phyloP scores from a whole-genome alignment of 176 grass and related monocot species.

The Eremochloa ophiuroides region DNA sequence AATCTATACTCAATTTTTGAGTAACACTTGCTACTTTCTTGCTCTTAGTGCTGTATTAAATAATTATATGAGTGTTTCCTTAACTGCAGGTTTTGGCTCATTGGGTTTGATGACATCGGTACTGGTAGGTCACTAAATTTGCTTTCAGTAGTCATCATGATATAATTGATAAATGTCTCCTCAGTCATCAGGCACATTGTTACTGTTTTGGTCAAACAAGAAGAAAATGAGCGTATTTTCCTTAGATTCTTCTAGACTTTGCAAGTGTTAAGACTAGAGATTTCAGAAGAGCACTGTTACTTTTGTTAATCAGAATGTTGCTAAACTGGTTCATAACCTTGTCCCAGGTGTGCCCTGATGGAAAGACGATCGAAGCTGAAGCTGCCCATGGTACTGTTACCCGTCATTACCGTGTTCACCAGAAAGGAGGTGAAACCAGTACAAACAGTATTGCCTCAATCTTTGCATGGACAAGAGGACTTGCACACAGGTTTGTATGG shows the following conservation, averaged over 20 bases:
- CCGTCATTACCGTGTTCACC: conserved; percentile 56
- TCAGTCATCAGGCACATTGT: not conserved
- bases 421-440: conserved; percentile 66
- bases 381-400: conserved; percentile 65
- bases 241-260: not conserved
- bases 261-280: not conserved
- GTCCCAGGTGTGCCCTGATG: conserved; percentile 49
- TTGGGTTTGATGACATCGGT: conserved; percentile 29
- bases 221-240: not conserved
- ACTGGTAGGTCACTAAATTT: conserved; percentile 12
- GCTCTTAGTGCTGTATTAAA: not conserved
- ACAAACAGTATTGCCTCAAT: conserved; percentile 65
- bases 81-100: conserved; percentile 15
- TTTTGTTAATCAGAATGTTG: not conserved
- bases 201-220: not conserved
- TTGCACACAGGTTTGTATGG: conserved; percentile 53
- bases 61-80: not conserved
- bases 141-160: not conserved
- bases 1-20: not conserved
- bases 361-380: conserved; percentile 74
- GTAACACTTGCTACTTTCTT: not conserved
- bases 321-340: not conserved
- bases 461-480: conserved; percentile 62
- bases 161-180: not conserved
- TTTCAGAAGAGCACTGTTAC: not conserved